Percentiles rank a stretch among this genome's conserved stretches.
Conservation (phyloP, 225 moss, liverwort and hornwort genomes). For the Bryum argenteum region DNA sequence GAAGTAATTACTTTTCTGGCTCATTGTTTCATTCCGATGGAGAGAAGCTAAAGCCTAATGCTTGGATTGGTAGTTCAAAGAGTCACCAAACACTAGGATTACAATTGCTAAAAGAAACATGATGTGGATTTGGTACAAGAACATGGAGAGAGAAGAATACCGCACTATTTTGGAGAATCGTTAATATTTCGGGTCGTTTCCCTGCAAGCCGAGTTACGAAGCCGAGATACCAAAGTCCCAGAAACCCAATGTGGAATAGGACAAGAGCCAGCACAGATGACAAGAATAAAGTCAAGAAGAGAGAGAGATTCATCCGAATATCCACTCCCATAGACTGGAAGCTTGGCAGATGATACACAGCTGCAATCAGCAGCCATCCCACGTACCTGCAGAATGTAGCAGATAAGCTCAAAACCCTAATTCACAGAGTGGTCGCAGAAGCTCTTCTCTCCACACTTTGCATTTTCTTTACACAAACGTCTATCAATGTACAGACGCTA, state of each 20-base stretch:
- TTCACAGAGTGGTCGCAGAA: slow-evolving; percentile 6
- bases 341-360: slow-evolving; percentile 96
- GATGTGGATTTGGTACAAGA: neutral
- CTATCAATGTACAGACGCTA: neutral
- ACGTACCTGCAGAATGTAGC: slow-evolving; percentile 71
- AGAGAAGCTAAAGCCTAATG: neutral
- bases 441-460: neutral
- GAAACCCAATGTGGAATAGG: slow-evolving; percentile 84
- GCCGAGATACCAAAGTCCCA: slow-evolving; percentile 92
- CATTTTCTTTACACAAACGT: neutral
- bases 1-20: neutral
- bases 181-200: slow-evolving; percentile 90
- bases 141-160: slow-evolving; percentile 49
- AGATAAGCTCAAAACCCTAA: slow-evolving; percentile 34
- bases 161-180: slow-evolving; percentile 96
- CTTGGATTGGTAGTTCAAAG: neutral
- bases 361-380: slow-evolving; percentile 89
- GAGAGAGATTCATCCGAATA: slow-evolving; percentile 94
- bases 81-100: slow-evolving; percentile 1
- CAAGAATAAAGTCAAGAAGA: slow-evolving; percentile 93
- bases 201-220: slow-evolving; percentile 86
- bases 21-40: neutral
- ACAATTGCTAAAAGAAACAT: neutral
- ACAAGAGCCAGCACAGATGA: slow-evolving; percentile 83
- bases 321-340: slow-evolving; percentile 99